Base-by-base conservation (phyloP, 2,329 filamentous ascomycete species). In the Coniochaeta sp. region DNA sequence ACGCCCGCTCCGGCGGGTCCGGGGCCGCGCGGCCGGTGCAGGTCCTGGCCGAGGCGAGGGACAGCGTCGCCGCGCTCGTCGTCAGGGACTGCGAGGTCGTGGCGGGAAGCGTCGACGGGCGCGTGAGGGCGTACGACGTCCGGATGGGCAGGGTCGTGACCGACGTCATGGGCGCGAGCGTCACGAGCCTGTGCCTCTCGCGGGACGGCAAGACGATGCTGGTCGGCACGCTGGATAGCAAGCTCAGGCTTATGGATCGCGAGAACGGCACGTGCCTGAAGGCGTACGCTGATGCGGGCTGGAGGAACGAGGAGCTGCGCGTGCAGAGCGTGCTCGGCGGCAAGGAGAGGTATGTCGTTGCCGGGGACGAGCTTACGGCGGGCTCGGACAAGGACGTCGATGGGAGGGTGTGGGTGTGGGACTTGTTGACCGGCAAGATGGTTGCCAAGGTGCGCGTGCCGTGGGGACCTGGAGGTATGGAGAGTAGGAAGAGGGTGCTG, bases 31-130 rank as follows among this genome's bases (percentile, higher is more conserved):
- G 84, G 69, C 86, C 91, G 3, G 79, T 96, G 52, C 90, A 93
- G 81, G 82, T 86, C 1, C 79, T 95, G 1, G 73, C 77, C 26
- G 90, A 95, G 59, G 91, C 91, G 6, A 82, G 80, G 65, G 91
- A 96, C 71, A 83, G 85, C 58, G 79, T 93, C 28, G 82, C 75
- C 26, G 74, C 73, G 57, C 70, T 86, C 6, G 79, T 65, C 0
- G 78, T 82, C 17, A 70, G 75, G 19, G 81, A 76, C 1, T 69
- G 77, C 8, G 82, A 86, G 73, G 84, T 98, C 57, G 74, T 91
- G 1, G 82, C 84, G 1, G 91, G 89, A 0, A 93, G 90, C 71
- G 90, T 96, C 60, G 93, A 98, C 74, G 93, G 93, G 2, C 80
- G 89, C 61, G 84, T 96, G 1, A 79, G 93, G 59, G 81, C 81